phyloP scores from a whole-genome alignment of 768 basidiomycete species.

The Xerocomellus intermedius region DNA sequence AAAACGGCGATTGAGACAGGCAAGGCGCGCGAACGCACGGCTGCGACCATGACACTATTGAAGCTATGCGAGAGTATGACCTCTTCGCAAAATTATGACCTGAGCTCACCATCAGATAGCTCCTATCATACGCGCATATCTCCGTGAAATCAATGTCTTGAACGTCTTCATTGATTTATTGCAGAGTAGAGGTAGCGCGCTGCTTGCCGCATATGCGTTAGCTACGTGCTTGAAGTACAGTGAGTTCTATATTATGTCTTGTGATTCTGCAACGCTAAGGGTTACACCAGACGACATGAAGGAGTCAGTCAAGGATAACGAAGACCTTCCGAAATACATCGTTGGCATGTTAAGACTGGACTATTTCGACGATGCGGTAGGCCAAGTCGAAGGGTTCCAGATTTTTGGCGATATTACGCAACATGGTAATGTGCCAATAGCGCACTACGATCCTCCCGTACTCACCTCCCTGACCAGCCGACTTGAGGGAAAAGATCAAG shows the following conservation, averaged over 20 bases:
- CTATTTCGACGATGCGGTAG: conserved; percentile 6
- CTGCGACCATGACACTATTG: conserved; percentile 7
- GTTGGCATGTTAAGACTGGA: conserved; percentile 7
- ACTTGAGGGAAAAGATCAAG: neutral
- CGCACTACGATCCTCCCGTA: no score
- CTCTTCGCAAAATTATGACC: neutral
- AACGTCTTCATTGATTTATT: neutral
- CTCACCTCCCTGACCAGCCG: neutral
- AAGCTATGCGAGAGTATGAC: conserved; percentile 1
- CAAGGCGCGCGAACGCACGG: neutral
- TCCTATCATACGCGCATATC: neutral
- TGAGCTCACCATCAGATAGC: neutral
- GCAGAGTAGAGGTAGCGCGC: neutral
- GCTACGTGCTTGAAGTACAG: neutral
- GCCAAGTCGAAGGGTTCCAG: conserved; percentile 5
- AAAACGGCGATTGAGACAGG: neutral
- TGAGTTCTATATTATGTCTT: neutral
- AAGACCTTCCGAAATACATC: neutral
- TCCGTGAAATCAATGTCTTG: neutral
- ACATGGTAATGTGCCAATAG: neutral
- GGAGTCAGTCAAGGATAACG: neutral
- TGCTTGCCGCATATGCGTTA: conserved; percentile 12
- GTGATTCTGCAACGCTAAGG: neutral
- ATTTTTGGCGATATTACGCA: conserved; percentile 2
- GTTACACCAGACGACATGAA: neutral